A percentile compares a stretch with the other conserved stretches of the same genome.
These are phyloP conservation scores for Alternaria arborescens DNA, from an alignment of 2,329 filamentous ascomycete genomes.

Conservation along the genomic window DNA sequence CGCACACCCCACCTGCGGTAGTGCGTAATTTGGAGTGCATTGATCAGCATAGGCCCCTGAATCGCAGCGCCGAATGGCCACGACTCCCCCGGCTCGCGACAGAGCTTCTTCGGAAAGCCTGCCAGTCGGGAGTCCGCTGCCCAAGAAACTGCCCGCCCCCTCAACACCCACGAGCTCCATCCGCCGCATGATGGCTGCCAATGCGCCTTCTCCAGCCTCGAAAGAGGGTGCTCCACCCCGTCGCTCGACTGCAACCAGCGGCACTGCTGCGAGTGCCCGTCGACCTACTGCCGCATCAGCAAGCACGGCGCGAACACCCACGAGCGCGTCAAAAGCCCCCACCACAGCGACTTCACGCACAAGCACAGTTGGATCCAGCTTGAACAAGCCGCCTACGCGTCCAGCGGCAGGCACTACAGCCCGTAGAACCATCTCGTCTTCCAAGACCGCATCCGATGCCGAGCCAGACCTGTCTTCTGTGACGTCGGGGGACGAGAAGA, in stretches of 20 bases:
- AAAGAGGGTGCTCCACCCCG: conserved; percentile 44
- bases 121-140: conserved; percentile 17
- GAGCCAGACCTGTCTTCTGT: conserved; percentile 47
- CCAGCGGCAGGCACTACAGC: conserved; percentile 36
- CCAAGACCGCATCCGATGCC: conserved; percentile 37
- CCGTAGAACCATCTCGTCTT: conserved; percentile 32
- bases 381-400: conserved; percentile 51
- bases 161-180: conserved; percentile 40
- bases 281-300: conserved; percentile 34
- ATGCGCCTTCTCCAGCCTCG: conserved; percentile 34
- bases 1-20: not conserved
- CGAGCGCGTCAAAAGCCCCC: conserved; percentile 39
- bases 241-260: conserved; percentile 30
- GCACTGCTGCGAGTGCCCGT: conserved; percentile 30
- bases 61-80: conserved; percentile 13
- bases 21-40: conserved; percentile 2
- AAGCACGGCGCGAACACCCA: conserved; percentile 31
- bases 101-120: conserved; percentile 15
- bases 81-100: conserved; percentile 21
- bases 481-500: conserved; percentile 50
- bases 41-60: conserved; percentile 14
- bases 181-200: conserved; percentile 47
- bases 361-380: conserved; percentile 36
- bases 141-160: conserved; percentile 31
- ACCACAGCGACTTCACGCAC: conserved; percentile 38